Percentiles rank a stretch among this genome's conserved stretches.
These are phyloP conservation scores for Corymbia calophylla DNA, from an alignment of 441 rosid genomes.

Conservation along the genomic window DNA sequence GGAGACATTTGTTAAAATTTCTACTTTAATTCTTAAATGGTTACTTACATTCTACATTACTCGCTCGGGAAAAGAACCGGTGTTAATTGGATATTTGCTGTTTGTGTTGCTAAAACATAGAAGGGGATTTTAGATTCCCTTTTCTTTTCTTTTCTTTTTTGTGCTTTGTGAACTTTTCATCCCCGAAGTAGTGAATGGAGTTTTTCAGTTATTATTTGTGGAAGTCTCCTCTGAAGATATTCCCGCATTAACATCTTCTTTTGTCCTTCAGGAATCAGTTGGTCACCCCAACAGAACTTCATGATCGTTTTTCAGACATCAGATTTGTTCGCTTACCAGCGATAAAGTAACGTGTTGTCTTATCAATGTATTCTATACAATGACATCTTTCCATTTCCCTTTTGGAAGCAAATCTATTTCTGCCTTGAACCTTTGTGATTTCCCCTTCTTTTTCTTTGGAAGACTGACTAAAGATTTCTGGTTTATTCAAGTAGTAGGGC, in stretches of 20 bases:
- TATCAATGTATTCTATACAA: not conserved
- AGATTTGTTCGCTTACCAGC: conserved; percentile 68
- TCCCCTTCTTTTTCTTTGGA: not conserved
- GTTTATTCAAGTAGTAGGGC: not conserved
- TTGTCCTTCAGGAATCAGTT: conserved; percentile 48
- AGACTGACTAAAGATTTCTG: not conserved
- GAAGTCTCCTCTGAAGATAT: not conserved
- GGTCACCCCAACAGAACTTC: conserved; percentile 50
- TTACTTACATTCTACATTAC: not conserved
- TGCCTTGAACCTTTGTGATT: not conserved
- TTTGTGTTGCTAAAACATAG: not conserved
- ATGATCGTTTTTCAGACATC: conserved; percentile 64
- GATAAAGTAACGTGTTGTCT: conserved; percentile 43
- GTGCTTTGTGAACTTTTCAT: not conserved
- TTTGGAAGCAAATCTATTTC: not conserved
- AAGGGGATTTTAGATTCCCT: not conserved
- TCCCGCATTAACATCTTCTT: not conserved
- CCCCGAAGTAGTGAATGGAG: not conserved
- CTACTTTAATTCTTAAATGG: not conserved
- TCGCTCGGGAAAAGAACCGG: not conserved
- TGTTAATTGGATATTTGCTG: not conserved
- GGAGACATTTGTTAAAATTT: not conserved
- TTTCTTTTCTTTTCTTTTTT: not conserved
- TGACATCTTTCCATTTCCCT: not conserved
- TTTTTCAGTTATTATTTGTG: not conserved